A percentile compares a stretch with the other conserved stretches of the same genome.
phyloP scores from a whole-genome alignment of 345 rosid species.

The Raphanus raphanistrum region DNA sequence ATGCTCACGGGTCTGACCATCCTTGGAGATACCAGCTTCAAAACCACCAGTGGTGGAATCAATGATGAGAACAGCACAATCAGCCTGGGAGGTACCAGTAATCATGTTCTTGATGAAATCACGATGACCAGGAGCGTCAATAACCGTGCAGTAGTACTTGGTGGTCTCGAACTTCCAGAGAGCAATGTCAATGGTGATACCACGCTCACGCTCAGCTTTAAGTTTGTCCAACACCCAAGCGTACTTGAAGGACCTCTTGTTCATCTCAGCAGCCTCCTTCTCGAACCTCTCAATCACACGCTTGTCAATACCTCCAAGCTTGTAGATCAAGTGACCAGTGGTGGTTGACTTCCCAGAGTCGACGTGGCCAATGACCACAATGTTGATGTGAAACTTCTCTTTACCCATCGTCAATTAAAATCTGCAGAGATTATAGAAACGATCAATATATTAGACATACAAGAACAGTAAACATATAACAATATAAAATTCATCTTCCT shows the following conservation, averaged over 20 bases:
- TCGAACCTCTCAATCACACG: constrained; percentile 86
- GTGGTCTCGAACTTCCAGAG: constrained; percentile 83
- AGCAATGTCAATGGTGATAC: constrained; percentile 85
- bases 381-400: constrained; percentile 72
- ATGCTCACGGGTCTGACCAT: constrained; percentile 86
- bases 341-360: constrained; percentile 82
- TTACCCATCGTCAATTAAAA: constrained; percentile 47
- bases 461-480: not conserved
- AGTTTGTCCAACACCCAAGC: constrained; percentile 90
- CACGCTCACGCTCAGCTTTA: constrained; percentile 87
- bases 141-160: constrained; percentile 77
- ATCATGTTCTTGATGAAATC: constrained; percentile 87
- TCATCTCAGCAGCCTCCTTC: constrained; percentile 95
- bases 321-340: constrained; percentile 87
- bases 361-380: constrained; percentile 80
- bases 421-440: not conserved
- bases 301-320: constrained; percentile 94
- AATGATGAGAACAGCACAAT: constrained; percentile 76
- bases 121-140: constrained; percentile 84
- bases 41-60: constrained; percentile 88
- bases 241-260: constrained; percentile 85
- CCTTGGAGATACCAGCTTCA: constrained; percentile 85
- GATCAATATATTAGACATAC: not conserved
- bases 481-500: not conserved
- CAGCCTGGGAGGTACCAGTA: constrained; percentile 84